A percentile compares a stretch with the other conserved stretches of the same genome.
Conservation (phyloP, 257 asterid species). For the Petunia secreta region DNA sequence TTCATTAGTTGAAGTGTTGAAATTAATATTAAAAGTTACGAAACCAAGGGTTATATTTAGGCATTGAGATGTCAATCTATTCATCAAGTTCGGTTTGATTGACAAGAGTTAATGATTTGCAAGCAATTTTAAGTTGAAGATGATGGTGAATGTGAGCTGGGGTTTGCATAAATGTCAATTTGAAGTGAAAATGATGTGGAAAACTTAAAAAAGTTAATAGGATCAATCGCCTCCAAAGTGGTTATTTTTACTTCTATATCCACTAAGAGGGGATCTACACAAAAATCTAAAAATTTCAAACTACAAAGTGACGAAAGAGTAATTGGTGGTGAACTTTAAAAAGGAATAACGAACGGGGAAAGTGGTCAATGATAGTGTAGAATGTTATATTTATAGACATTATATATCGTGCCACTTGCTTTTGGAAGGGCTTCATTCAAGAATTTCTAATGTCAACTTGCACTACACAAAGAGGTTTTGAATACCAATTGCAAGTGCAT, state of each 20-base stretch:
- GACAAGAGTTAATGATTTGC: constrained; percentile 1
- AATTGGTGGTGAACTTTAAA: not conserved
- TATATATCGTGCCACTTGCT: not conserved
- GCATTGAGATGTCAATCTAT: too few species aligned
- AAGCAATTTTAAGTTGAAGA: constrained; percentile 10
- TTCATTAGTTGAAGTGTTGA: not conserved
- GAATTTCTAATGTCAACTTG: constrained; percentile 10
- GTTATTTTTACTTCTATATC: not conserved
- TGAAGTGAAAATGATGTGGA: not conserved
- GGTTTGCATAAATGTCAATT: constrained; percentile 9
- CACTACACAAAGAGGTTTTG: not conserved
- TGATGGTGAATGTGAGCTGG: not conserved
- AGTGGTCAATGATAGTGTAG: constrained; percentile 4
- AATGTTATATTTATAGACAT: not conserved
- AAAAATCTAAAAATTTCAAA: not conserved
- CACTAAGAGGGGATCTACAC: not conserved
- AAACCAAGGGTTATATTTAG: too few species aligned
- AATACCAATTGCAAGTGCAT: constrained; percentile 14
- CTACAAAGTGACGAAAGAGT: not conserved
- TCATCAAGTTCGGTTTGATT: not conserved
- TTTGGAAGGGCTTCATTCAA: not conserved
- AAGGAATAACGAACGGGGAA: not conserved
- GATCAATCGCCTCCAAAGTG: not conserved
- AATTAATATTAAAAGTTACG: too few species aligned
- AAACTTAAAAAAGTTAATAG: not conserved